These are phyloP conservation scores for Russula lepida DNA, from an alignment of 768 basidiomycete species.

Conservation along the genomic window DNA sequence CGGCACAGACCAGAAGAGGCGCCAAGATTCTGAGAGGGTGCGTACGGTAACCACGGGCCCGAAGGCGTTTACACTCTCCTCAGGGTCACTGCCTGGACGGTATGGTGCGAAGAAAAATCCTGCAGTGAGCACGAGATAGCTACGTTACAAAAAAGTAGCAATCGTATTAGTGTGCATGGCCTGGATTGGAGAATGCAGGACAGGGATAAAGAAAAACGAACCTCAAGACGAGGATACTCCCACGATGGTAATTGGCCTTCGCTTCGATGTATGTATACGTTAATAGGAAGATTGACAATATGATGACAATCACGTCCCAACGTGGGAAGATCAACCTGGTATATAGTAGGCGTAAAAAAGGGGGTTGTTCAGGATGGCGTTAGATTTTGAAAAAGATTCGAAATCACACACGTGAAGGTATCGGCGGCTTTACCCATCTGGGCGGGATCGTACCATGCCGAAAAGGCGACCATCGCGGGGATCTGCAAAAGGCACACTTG, in stretches of 20 bases:
- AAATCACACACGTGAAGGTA: constrained; percentile 82
- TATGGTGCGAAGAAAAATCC: constrained; percentile 89
- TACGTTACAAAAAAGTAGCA: constrained; percentile 27
- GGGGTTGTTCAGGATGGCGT: not conserved
- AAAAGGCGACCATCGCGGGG: constrained; percentile 98
- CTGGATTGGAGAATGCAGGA: no score
- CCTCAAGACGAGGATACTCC: constrained; percentile 92
- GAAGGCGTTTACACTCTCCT: not conserved
- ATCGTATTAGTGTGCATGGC: not conserved
- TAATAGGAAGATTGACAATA: constrained; percentile 93
- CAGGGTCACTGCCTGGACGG: constrained; percentile 19
- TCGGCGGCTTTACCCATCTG: constrained; percentile 80
- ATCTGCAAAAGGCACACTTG: constrained; percentile 98
- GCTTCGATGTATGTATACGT: constrained; percentile 99
- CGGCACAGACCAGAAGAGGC: constrained; percentile 10
- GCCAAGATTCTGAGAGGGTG: constrained; percentile 12
- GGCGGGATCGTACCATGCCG: constrained; percentile 85
- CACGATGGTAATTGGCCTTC: constrained; percentile 97
- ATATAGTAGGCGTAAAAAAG: not conserved
- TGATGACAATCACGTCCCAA: constrained; percentile 94
- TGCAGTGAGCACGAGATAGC: constrained; percentile 83
- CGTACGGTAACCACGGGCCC: constrained; percentile 9
- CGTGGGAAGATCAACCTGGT: constrained; percentile 90
- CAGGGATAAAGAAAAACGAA: constrained; percentile 28
- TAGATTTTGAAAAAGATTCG: not conserved